Conservation (phyloP, 2,329 filamentous ascomycete genomes). For the Alternaria incomplexa region DNA sequence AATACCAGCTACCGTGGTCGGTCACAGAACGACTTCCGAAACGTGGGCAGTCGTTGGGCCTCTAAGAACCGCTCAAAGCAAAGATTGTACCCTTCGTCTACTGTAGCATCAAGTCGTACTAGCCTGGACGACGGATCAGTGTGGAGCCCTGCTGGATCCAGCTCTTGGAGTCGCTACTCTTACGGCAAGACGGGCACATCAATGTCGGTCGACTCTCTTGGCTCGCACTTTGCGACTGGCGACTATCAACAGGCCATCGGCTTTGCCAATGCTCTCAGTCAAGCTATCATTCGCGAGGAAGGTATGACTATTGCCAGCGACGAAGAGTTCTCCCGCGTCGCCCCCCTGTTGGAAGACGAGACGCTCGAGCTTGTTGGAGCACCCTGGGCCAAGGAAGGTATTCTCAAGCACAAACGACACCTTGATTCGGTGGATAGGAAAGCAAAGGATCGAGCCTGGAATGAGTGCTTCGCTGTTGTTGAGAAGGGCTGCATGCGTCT, state of each 20-base stretch:
- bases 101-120: conserved; percentile 87
- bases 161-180: conserved; percentile 94
- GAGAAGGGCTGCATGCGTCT: conserved; percentile 93
- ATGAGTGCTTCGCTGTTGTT: conserved; percentile 92
- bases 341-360: conserved; percentile 86
- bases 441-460: conserved; percentile 93
- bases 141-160: conserved; percentile 91
- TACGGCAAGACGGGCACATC: conserved; percentile 89
- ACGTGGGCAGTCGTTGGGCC: conserved; percentile 74
- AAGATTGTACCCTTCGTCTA: conserved; percentile 75
- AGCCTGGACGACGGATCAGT: conserved; percentile 92
- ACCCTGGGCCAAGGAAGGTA: conserved; percentile 98
- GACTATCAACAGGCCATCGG: conserved; percentile 97
- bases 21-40: conserved; percentile 65
- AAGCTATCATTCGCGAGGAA: conserved; percentile 94
- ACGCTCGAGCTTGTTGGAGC: conserved; percentile 88
- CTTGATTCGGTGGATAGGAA: conserved; percentile 89
- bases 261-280: conserved; percentile 94
- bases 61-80: conserved; percentile 86
- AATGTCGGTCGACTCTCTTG: conserved; percentile 90
- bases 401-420: conserved; percentile 95
- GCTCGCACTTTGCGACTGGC: conserved; percentile 73
- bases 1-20: conserved; percentile 75
- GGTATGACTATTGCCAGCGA: conserved; percentile 61
- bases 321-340: conserved; percentile 64